phyloP scores from a whole-genome alignment of 164 flowering plant genomes.

The Kingdonia uniflora region DNA sequence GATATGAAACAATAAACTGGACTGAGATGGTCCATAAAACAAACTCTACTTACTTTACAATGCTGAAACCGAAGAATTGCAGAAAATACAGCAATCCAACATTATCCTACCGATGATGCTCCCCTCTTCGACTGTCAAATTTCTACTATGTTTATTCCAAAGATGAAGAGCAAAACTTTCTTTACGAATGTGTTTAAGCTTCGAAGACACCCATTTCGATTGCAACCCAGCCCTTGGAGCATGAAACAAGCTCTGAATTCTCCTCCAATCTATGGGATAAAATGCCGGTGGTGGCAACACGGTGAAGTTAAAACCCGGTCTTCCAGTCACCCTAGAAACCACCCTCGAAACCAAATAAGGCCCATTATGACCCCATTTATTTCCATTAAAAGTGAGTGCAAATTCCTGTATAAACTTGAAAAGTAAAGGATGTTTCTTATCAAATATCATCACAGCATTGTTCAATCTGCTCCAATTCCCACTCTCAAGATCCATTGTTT shows the following conservation, averaged over 20 bases:
- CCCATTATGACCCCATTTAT: conserved; percentile 96
- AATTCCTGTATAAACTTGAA: conserved; percentile 75
- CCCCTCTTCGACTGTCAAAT: conserved; percentile 45
- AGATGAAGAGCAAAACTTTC: conserved; percentile 64
- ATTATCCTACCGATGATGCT: conserved; percentile 45
- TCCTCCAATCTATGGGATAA: conserved; percentile 81
- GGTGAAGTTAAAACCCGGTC: conserved; percentile 45
- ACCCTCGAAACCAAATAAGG: conserved; percentile 93
- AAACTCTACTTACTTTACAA: conserved; percentile 6
- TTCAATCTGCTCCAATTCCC: conserved; percentile 79
- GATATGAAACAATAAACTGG: conserved; percentile 3
- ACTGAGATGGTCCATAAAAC: conserved; percentile 15
- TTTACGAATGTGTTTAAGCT: conserved; percentile 32
- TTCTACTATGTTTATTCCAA: conserved; percentile 75
- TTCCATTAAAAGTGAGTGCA: conserved; percentile 73
- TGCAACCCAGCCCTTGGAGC: conserved; percentile 30
- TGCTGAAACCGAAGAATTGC: conserved; percentile 26
- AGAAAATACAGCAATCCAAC: conserved; percentile 37
- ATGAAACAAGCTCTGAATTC: conserved; percentile 35
- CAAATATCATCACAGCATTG: conserved; percentile 85
- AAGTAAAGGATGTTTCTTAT: conserved; percentile 64
- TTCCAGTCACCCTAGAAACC: conserved; percentile 32
- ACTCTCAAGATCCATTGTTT: conserved; percentile 37
- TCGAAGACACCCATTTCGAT: conserved; percentile 37
- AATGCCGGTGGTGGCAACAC: conserved; percentile 67